Evolutionary conservation across 176 grass and related monocot species (phyloP), one percentile per base, ranked within the genome.

Genomic region (Puya raimondii): DNA sequence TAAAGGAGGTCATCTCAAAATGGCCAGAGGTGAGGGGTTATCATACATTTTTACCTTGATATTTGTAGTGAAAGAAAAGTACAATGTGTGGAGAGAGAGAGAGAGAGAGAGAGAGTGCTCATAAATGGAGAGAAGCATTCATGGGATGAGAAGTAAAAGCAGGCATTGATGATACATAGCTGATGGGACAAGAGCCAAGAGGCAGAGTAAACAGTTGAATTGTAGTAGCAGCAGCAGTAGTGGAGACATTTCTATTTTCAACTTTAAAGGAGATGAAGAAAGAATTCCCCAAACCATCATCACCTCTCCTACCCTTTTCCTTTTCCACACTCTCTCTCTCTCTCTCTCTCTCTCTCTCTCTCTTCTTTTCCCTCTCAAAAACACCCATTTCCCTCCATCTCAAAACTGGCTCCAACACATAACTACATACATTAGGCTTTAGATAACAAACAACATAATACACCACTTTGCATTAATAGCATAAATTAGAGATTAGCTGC

Each of bases 391-490:
- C 48, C 20, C 27, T 49, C 47, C n/a, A 42, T 42, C 29, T 42
- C 33, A 42, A 42, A 42, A 42, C 0, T 42, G 6, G 33, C 33
- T 42, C 33, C 33, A 42, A 42, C 33, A 42, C 33, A 33, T 42
- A 42, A 42, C 33, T 7, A 42, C 33, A 42, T 42, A 42, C 33
- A 42, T 42, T 42, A 42, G 33, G 33, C 33, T 42, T 42, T 42
- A 42, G 33, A 42, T 42, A 42, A 42, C 7, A 42, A 42, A 7
- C 33, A 42, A 42, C 33, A 42, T 56, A n/a, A 12, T 56, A n/a
- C 52, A 56, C 65, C 23, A 65, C 69, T 69, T 76, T 77, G 77
- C 64, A 70, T 81, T 78, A n/a, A 85, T 78, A 48, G 47, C 47
- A 25, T 12, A 17, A 15, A 47, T 54, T 42, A 58, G 20, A 64